These are phyloP conservation scores for Hortaea sp. DNA, from an alignment of 2,329 filamentous ascomycete species.

Conservation along the genomic window DNA sequence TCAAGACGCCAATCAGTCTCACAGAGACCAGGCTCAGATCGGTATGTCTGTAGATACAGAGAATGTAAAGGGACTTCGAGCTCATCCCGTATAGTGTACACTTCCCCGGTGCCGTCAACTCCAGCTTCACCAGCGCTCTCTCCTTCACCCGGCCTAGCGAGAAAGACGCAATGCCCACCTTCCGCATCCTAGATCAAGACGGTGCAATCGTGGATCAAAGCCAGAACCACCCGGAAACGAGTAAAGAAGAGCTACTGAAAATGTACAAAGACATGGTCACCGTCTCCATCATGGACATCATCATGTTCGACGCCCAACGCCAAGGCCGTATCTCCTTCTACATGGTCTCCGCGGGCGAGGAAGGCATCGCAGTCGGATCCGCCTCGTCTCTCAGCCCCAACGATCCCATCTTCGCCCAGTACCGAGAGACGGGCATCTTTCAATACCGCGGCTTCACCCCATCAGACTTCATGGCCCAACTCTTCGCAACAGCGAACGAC, in stretches of 20 bases:
- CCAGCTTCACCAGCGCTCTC: slow-evolving; percentile 75
- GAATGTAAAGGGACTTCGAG: background rate
- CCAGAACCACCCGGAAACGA: slow-evolving; percentile 56
- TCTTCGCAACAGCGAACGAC: slow-evolving; percentile 82
- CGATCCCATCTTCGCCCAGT: slow-evolving; percentile 90
- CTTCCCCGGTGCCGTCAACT: slow-evolving; percentile 93
- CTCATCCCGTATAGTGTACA: slow-evolving; percentile 38
- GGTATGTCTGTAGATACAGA: slow-evolving; percentile 33
- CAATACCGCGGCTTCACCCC: slow-evolving; percentile 79
- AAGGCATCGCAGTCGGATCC: slow-evolving; percentile 84
- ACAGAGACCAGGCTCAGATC: slow-evolving; percentile 49
- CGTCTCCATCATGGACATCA: slow-evolving; percentile 80
- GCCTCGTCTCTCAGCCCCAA: slow-evolving; percentile 72
- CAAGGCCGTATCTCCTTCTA: slow-evolving; percentile 95
- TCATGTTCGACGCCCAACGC: slow-evolving; percentile 96
- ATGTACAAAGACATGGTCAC: slow-evolving; percentile 58
- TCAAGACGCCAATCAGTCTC: slow-evolving; percentile 46
- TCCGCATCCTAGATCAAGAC: slow-evolving; percentile 82
- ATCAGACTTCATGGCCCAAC: slow-evolving; percentile 86
- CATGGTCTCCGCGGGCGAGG: slow-evolving; percentile 89
- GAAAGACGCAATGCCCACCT: slow-evolving; percentile 73
- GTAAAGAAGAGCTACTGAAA: slow-evolving; percentile 48
- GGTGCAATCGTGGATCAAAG: slow-evolving; percentile 69
- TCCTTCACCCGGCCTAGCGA: slow-evolving; percentile 65
- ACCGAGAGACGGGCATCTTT: slow-evolving; percentile 87